Conservation (phyloP, 768 basidiomycete genomes). For the Lanmaoa pseudosensibilis region DNA sequence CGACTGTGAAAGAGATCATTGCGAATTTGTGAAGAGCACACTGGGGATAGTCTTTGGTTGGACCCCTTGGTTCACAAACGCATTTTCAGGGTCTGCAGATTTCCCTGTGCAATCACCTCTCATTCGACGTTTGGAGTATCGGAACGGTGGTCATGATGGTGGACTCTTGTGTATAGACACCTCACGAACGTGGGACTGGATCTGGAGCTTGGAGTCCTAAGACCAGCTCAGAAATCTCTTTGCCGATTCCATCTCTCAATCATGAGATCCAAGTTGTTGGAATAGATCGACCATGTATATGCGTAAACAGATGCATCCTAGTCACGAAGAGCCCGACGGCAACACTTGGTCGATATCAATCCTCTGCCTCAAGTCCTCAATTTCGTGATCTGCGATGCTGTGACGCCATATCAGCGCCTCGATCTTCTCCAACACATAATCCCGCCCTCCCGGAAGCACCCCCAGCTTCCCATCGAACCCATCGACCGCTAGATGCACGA, state of each 20-base stretch:
- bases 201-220: background rate
- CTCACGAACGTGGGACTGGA: background rate
- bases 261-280: background rate
- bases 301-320: background rate
- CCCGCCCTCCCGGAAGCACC: slow-evolving; percentile 3
- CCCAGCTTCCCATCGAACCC: slow-evolving; percentile 2
- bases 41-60: background rate
- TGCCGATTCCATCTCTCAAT: too few relatives aligned
- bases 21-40: background rate
- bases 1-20: background rate
- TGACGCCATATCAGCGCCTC: slow-evolving; percentile 14
- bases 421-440: slow-evolving; percentile 12
- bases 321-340: background rate
- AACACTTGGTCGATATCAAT: background rate
- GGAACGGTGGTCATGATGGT: background rate
- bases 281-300: background rate
- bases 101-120: background rate
- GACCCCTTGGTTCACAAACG: background rate
- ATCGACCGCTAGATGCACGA: background rate
- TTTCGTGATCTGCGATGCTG: slow-evolving; percentile 9
- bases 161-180: background rate
- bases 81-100: background rate
- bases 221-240: background rate
- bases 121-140: background rate
- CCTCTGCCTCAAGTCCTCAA: background rate